Base-by-base conservation (phyloP, 106 monocot genomes). In the Dactylorhiza incarnata region DNA sequence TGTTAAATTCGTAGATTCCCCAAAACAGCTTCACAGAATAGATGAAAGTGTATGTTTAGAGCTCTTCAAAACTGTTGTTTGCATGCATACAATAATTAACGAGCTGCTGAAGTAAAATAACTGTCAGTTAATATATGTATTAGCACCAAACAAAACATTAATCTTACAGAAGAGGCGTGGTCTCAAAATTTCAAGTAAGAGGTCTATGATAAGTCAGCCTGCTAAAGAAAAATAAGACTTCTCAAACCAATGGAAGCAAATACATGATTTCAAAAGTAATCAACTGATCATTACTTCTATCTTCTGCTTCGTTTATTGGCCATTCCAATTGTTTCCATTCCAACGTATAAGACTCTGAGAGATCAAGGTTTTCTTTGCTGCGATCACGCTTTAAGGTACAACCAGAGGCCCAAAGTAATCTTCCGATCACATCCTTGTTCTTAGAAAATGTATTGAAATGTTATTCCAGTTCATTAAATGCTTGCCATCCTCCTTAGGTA, bases 11-110 rank as follows among this genome's bases (percentile, higher is more conserved):
- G 45, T 43, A 46, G 45, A n/a, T 45, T 69, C 69, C 26, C 43
- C 15, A 69, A 67, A 69, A 46, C 43, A 69, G 69, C 16, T 69
- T 45, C 17, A 45, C 17, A 69, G 65, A 65, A 29, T 17, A 69
- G 45, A 52, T 10, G 3, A 69, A 66, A 12, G 5, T 45, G 45
- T 6, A 45, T 14, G 45, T 69, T 45, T n/a, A 45, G 45, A 69
- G n/a, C 69, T 69, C 15, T 69, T 69, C 69, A 45, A 5, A 69
- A 16, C 45, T 45, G 45, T 12, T 68, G 17, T 69, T 45, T 12
- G 25, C 3, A 13, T 29, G 5, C 46, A 69, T 16, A 69, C 26
- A 69, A 17, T 14, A 45, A 25, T 66, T 66, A 26, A 66, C 9
- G 5, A 45, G 15, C 43, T 45, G 4, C 69, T 45, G 45, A 69